phyloP scores from a whole-genome alignment of 2,329 filamentous ascomycete genomes.

The Ceratocystis albifundus region DNA sequence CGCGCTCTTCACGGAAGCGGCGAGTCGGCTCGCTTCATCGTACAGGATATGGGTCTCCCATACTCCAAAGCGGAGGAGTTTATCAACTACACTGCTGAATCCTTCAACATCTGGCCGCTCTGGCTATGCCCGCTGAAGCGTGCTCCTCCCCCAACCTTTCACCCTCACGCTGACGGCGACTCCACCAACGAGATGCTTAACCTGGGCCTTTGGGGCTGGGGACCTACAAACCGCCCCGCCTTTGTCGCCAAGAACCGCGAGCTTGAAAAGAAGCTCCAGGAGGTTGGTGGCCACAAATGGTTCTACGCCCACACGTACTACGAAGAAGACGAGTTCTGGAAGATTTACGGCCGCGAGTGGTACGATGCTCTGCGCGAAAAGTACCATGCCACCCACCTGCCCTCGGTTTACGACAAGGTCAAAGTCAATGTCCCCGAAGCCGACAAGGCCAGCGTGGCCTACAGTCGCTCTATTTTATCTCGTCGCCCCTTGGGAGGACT shows the following conservation, averaged over 20 bases:
- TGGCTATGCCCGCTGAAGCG: conserved; percentile 48
- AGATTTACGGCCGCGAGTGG: conserved; percentile 45
- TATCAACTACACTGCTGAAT: conserved; percentile 42
- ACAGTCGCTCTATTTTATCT: conserved; percentile 37
- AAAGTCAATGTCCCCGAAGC: conserved; percentile 40
- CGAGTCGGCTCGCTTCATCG: conserved; percentile 51
- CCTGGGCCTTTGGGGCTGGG: conserved; percentile 70
- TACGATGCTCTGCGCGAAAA: conserved; percentile 53
- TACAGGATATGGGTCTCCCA: conserved; percentile 54
- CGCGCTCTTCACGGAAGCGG: conserved; percentile 57
- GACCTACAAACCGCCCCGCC: conserved; percentile 42
- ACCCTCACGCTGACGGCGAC: conserved; percentile 34
- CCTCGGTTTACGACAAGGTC: conserved; percentile 61
- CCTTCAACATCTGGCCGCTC: conserved; percentile 47
- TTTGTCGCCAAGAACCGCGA: conserved; percentile 60
- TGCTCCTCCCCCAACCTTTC: conserved; percentile 41
- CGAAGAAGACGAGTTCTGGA: conserved; percentile 58
- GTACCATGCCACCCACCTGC: conserved; percentile 51
- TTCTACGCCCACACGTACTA: conserved; percentile 81
- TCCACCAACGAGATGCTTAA: conserved; percentile 41
- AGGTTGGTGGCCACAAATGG: conserved; percentile 72
- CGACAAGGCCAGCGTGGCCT: conserved; percentile 33
- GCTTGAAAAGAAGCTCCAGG: conserved; percentile 56
- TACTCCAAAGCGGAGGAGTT: conserved; percentile 43
- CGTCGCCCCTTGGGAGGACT: conserved; percentile 47